A percentile compares a stretch with the other conserved stretches of the same genome.
Evolutionary conservation across 2,329 filamentous ascomycete species (phyloP).

Genomic region (Alternaria sp.): DNA sequence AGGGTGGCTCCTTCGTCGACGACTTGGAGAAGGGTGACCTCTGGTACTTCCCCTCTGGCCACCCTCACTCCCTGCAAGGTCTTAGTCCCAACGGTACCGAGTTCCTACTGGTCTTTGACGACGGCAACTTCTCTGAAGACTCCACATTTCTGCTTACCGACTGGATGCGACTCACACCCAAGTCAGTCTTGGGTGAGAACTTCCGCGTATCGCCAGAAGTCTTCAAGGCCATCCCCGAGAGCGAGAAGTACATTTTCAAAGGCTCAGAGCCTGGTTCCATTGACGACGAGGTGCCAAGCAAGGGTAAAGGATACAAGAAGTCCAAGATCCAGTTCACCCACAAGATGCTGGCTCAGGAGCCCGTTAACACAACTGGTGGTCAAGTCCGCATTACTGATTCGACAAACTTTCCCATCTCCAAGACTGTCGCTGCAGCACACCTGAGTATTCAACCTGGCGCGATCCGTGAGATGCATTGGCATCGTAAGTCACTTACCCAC

Average conservation of each 20-base stretch:
- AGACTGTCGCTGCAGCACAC: constrained; percentile 76
- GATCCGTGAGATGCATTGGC: constrained; percentile 84
- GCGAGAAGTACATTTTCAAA: constrained; percentile 80
- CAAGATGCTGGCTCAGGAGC: constrained; percentile 74
- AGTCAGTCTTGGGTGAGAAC: constrained; percentile 76
- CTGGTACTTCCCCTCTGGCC: constrained; percentile 82
- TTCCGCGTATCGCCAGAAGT: constrained; percentile 76
- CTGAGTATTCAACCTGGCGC: constrained; percentile 76
- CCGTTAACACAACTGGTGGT: constrained; percentile 72
- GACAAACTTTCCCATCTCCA: constrained; percentile 77
- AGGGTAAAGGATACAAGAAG: constrained; percentile 68
- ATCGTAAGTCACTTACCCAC: constrained; percentile 54
- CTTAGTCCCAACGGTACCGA: constrained; percentile 71
- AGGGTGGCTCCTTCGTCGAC: constrained; percentile 80
- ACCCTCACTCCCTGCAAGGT: constrained; percentile 80
- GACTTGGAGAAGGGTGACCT: constrained; percentile 79
- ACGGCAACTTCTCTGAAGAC: constrained; percentile 67
- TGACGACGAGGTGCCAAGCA: constrained; percentile 68
- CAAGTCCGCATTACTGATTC: constrained; percentile 78
- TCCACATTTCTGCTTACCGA: constrained; percentile 79
- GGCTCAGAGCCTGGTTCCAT: constrained; percentile 72
- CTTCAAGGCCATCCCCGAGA: constrained; percentile 72
- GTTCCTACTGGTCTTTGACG: constrained; percentile 70
- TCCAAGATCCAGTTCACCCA: constrained; percentile 76
- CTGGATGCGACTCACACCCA: constrained; percentile 77